Percentiles rank a stretch among this genome's conserved stretches.
Evolutionary conservation across 495 filamentous ascomycete species (phyloP).

Genomic region (Cercophora samala): DNA sequence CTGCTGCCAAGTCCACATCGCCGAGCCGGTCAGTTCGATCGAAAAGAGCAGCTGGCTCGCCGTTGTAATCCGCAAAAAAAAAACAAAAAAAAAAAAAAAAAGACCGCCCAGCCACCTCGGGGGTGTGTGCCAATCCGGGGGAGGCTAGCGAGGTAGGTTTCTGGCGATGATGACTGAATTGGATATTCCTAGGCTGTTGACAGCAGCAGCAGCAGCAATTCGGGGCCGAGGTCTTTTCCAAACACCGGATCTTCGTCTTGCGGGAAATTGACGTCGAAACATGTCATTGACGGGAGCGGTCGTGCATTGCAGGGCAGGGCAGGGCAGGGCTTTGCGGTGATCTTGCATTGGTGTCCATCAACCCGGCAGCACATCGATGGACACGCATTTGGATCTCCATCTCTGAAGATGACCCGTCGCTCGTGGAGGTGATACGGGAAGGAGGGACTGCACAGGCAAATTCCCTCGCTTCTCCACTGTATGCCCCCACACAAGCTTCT

Average conservation of each 20-base stretch:
- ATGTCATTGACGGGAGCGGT: slow-evolving; percentile 3
- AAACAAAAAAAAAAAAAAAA: no score
- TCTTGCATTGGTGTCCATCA: slow-evolving; percentile 28
- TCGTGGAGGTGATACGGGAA: background rate
- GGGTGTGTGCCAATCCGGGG: slow-evolving; percentile 2
- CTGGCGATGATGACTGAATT: background rate
- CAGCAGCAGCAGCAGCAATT: background rate
- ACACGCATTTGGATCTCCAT: background rate
- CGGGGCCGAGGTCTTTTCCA: background rate
- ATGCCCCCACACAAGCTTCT: slow-evolving; percentile 6
- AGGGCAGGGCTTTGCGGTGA: slow-evolving; percentile 30
- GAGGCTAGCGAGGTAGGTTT: background rate
- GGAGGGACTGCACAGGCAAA: background rate
- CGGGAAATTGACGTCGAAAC: background rate
- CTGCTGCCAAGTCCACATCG: slow-evolving; percentile 2
- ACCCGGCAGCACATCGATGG: slow-evolving; percentile 5
- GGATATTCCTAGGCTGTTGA: background rate
- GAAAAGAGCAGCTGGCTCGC: slow-evolving; percentile 1
- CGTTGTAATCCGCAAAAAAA: slow-evolving; percentile 1
- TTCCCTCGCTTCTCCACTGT: slow-evolving; percentile 10
- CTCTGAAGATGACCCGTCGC: background rate
- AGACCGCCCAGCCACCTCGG: background rate
- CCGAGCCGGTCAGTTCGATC: slow-evolving; percentile 9
- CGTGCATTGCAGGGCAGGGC: slow-evolving; percentile 20
- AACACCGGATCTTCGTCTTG: background rate